phyloP scores from a whole-genome alignment of 805 yeast species.

The Spathaspora girioi region DNA sequence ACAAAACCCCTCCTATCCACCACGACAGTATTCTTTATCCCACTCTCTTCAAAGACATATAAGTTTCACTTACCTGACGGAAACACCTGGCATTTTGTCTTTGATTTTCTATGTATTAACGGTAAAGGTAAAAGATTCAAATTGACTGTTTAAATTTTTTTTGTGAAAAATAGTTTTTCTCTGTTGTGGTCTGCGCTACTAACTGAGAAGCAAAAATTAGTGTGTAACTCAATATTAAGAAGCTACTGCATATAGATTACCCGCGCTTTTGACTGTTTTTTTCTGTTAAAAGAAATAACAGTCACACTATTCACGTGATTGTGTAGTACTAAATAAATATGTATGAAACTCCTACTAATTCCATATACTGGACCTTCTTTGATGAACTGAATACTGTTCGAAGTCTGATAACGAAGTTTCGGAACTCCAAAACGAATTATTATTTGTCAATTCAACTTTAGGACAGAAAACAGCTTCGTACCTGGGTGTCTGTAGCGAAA shows the following conservation, averaged over 20 bases:
- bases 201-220: neutral
- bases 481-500: neutral
- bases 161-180: neutral
- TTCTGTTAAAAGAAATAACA: constrained; percentile 13
- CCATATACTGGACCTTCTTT: constrained; percentile 2
- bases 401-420: constrained; percentile 24
- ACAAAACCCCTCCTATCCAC: constrained; percentile 19
- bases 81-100: constrained; percentile 90
- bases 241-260: constrained; percentile 1
- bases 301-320: constrained; percentile 27
- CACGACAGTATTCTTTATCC: constrained; percentile 16
- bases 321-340: neutral
- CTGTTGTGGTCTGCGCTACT: neutral
- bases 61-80: constrained; percentile 82
- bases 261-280: neutral
- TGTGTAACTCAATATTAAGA: neutral
- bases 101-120: constrained; percentile 12
- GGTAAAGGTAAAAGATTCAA: constrained; percentile 7
- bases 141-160: neutral
- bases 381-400: constrained; percentile 22
- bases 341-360: neutral
- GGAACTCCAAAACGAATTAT: constrained; percentile 21
- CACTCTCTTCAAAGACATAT: constrained; percentile 1
- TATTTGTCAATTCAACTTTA: neutral
- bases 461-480: neutral